Base-by-base conservation (phyloP, 495 filamentous ascomycete genomes). In the Penicillium samsonianum region DNA sequence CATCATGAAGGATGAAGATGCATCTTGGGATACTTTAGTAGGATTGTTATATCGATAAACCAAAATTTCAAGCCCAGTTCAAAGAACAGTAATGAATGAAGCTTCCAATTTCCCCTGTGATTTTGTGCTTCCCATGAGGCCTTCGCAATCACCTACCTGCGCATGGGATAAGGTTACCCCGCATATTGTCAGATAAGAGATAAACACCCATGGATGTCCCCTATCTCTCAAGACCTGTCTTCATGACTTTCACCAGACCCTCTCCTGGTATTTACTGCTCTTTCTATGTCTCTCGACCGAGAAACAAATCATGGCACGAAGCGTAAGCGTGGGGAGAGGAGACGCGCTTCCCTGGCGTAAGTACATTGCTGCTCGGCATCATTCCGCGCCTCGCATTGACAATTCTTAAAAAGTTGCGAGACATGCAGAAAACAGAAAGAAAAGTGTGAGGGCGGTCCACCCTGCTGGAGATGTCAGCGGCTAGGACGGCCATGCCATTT, bases 401-500 rank as follows among this genome's bases (percentile, higher is more conserved):
- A 33, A 47, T 0, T 6, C 35, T n/a, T 7, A 8, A 2, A 55
- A 14, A 78, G 75, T 33, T 78, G 75, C 47, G 75, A 78, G 52
- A 73, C 69, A 9, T 78, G 75, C 53, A 70, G 73, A 26, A 70
- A 71, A 46, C 73, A 76, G 4, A 78, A 78, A 51, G 75, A 78
- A 55, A 78, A 77, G 64, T 79, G 77, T 56, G 75, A 77, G 63
- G 77, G 77, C 26, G 74, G 75, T 19, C 68, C 72, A 2, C 77
- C 77, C 0, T 79, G 77, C 62, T 73, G 74, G 54, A 64, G 77
- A 42, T 79, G 77, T 58, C 54, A 71, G 54, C 71, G 73, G 26
- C 70, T 76, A 62, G 70, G 71, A 42, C 73, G 77, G 30, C 71
- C 67, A 61, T 79, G 77, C 57, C 65, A 70, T 28, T 78, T 79